Conservation (phyloP, 2,329 filamentous ascomycete species). For the Colletotrichum simmondsii region DNA sequence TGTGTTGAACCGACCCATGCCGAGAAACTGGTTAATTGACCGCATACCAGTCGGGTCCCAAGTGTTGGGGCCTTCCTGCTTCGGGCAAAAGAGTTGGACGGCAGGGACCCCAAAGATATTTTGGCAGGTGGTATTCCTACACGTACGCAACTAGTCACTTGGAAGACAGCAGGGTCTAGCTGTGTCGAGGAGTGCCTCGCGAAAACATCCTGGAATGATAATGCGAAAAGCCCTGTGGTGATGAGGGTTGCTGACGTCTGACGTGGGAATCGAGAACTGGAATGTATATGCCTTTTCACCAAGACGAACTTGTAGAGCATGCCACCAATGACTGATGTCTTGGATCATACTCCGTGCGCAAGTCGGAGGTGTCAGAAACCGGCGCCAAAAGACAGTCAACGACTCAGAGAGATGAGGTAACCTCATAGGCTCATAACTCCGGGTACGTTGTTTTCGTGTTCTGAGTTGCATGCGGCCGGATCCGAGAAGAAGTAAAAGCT, state of each 20-base stretch:
- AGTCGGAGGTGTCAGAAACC: no score
- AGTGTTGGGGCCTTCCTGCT: not conserved
- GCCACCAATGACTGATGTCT: not conserved
- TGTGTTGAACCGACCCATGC: slow-evolving; percentile 28
- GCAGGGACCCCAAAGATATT: not conserved
- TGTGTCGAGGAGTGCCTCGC: not conserved
- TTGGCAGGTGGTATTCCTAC: not conserved
- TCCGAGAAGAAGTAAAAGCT: not conserved
- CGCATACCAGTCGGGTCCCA: not conserved
- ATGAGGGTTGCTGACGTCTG: not conserved
- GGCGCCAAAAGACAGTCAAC: not conserved
- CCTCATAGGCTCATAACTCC: not conserved
- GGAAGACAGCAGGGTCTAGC: not conserved
- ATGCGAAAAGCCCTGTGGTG: not conserved
- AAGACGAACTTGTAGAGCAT: not conserved
- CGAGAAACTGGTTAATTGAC: slow-evolving; percentile 1
- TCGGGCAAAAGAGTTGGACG: not conserved
- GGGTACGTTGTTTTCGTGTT: not conserved
- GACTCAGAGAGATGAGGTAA: not conserved
- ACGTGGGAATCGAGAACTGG: not conserved
- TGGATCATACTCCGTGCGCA: not conserved
- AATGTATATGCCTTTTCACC: not conserved
- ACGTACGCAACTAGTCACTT: not conserved
- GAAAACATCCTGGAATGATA: not conserved
- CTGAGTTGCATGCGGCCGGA: not conserved